Evolutionary conservation across 805 yeast species (phyloP), one percentile per base, ranked within the genome.

Genomic region (Metschnikowia aberdeeniae): DNA sequence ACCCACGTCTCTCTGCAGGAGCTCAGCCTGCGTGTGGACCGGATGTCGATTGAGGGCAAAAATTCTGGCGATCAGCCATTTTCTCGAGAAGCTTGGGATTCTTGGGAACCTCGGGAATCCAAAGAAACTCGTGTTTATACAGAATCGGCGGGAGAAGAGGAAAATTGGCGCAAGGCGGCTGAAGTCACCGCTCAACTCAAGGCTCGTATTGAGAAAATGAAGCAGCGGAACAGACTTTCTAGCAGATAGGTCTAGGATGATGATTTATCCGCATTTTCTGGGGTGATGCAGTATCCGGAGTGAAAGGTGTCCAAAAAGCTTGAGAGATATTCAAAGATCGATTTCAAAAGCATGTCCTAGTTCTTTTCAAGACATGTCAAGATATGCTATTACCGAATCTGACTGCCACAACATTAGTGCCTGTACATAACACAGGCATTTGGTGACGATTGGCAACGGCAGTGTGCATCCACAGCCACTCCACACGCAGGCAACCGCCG

Each of bases 191-290:
- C 81, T 3, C 92, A 86, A 62, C 76, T 89, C 58, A 86, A 84
- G 61, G 95, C 89, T 0, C 70, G 97, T 55, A 89, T 89, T 36
- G 95, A 87, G 63, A 83, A 84, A 63, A 89, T 89, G 96, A 86
- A 86, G 59, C 87, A 87, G 10, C 73, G 84, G 38, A 62, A 72
- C 14, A 53, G 55, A 20, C 49, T 52, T 17, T 34, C 49, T 3
- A 47, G 42, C 14, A 34, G 47, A 8, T 40, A 24, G 28, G 13
- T 22, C 17, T 17, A 17, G 17, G 17, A 17, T 17, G 17, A 17
- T 17, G 17, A 17, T 17, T 17, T 3, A 17, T 17, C 17, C 17
- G 17, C 17, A 17, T 17, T 17, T 2, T 17, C 17, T 17, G 17
- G 17, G 17, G 17, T 17, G 17, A 17, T 17, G 17, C 17, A 17